phyloP scores from a whole-genome alignment of 225 moss, liverwort and hornwort species.

The Lunularia cruciata region DNA sequence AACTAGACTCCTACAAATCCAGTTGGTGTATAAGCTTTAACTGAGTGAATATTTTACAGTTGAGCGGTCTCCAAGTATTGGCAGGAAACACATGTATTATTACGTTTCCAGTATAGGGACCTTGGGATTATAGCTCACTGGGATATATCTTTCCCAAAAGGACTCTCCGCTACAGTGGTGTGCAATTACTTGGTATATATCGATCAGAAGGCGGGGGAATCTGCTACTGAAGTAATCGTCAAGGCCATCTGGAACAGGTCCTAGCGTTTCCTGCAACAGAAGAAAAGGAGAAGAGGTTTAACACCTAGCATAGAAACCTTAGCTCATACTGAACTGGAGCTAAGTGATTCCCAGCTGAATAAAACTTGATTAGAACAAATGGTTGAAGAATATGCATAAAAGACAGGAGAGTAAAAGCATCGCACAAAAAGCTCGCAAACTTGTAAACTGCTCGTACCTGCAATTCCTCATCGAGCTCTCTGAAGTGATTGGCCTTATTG shows the following conservation, averaged over 20 bases:
- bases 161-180: conserved; percentile 65
- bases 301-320: no score
- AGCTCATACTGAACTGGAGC: no score
- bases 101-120: conserved; percentile 6
- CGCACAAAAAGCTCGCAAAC: background rate
- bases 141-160: conserved; percentile 65
- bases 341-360: no score
- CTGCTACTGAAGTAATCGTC: conserved; percentile 71
- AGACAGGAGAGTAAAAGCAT: background rate
- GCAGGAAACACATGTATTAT: background rate
- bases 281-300: background rate
- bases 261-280: conserved; percentile 63
- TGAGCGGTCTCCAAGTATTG: conserved; percentile 1
- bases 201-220: conserved; percentile 73
- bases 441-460: conserved; percentile 43
- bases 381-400: background rate
- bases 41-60: conserved; percentile 19
- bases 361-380: background rate
- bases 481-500: conserved; percentile 85
- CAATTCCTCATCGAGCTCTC: conserved; percentile 72
- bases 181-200: conserved; percentile 72
- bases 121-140: conserved; percentile 39
- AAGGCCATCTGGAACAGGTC: conserved; percentile 79
- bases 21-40: no score
- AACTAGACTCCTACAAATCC: no score